Base-by-base conservation (phyloP, 805 yeast species). In the Wickerhamomyces ciferrii region DNA sequence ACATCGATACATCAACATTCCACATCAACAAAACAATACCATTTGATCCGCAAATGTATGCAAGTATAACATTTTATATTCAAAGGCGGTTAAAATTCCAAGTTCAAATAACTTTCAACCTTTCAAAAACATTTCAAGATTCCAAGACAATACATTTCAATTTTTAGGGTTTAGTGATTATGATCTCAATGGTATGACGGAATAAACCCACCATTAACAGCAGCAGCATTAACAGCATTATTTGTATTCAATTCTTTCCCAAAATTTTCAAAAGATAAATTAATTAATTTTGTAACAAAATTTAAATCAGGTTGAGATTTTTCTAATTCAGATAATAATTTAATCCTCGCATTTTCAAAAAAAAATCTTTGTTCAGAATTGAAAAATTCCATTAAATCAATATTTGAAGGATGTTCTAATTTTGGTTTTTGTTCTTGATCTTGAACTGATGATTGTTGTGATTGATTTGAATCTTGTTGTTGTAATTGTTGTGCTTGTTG, bases 341-440 rank as follows among this genome's bases (percentile, higher is more conserved):
- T 43, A 15, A 48, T 51, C 27, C 54, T 45, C 1, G 48, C 56
- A 19, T 40, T 5, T 10, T 51, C 55, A 43, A 54, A 57, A 29
- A 55, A 60, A 29, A 58, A 52, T 31, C 55, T 46, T 21, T 55
- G 55, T 14, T 58, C 53, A 15, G 31, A 27, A 27, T 50, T 50
- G 35, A 42, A 56, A 25, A 41, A 55, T 31, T 53, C 37, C 21
- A 34, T 18, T 11, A 34, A 6, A 18, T 34, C 35, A 15, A 32
- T n/a, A 5, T 15, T 32, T n/a, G 35, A 4, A 14, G 35, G 35
- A 7, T 32, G 31, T 10, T 27, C 35, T 18, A 18, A 34, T 18
- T 18, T 34, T 34, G 13, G 21, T 34, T 31, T 66, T 24, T 69
- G 56, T 19, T 43, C 34, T 17, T 44, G 39, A 14, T 5, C 4